A percentile compares a stretch with the other conserved stretches of the same genome.
phyloP scores from a whole-genome alignment of 2,329 filamentous ascomycete species.

The Chrysosphaeria jannelii region DNA sequence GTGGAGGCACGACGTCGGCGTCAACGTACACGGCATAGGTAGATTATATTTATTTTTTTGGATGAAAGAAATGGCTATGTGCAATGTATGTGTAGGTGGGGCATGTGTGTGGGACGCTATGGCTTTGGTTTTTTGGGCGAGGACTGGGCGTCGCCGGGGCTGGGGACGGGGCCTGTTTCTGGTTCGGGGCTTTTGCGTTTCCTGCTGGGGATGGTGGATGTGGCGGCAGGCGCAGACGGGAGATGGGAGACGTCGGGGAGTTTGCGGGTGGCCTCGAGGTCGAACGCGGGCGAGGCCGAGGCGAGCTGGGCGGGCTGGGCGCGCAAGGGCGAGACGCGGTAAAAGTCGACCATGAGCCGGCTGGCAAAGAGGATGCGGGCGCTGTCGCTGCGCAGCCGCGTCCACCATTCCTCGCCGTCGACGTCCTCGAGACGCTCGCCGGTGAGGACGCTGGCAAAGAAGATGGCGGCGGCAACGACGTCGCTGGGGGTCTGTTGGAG shows the following conservation, averaged over 20 bases:
- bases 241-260: slow-evolving; percentile 12
- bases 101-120: too few species aligned
- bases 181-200: too few species aligned
- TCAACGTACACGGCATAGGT: slow-evolving; percentile 85
- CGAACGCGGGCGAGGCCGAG: slow-evolving; percentile 19
- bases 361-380: slow-evolving; percentile 42
- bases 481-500: slow-evolving; percentile 51
- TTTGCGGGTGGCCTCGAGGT: slow-evolving; percentile 23
- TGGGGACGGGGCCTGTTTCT: too few species aligned
- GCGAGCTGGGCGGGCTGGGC: slow-evolving; percentile 11
- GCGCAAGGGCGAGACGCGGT: slow-evolving; percentile 29
- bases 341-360: slow-evolving; percentile 42
- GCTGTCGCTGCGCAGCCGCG: slow-evolving; percentile 39
- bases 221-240: too few species aligned
- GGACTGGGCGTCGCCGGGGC: too few species aligned
- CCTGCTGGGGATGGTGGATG: too few species aligned
- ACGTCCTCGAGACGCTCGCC: slow-evolving; percentile 48
- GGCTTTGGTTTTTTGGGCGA: too few species aligned
- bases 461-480: slow-evolving; percentile 62
- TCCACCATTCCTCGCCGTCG: slow-evolving; percentile 65
- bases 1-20: slow-evolving; percentile 87
- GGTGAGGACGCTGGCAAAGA: slow-evolving; percentile 54
- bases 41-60: too few species aligned
- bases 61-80: too few species aligned
- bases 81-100: too few species aligned